Evolutionary conservation across 768 basidiomycete genomes (phyloP), one percentile per base, ranked within the genome.

Genomic region (Tephrocybe sp.): DNA sequence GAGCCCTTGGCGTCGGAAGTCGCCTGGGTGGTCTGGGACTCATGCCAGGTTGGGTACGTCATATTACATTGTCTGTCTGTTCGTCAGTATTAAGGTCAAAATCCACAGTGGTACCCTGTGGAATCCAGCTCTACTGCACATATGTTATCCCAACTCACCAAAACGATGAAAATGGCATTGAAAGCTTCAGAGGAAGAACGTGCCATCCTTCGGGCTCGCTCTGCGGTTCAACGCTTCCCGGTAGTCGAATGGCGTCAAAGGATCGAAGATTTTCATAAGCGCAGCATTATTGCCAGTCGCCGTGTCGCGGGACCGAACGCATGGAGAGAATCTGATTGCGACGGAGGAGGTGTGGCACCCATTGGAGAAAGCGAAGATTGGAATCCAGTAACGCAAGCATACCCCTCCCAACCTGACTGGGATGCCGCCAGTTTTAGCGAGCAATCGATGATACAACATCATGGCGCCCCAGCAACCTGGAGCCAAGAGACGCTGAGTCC

Each of bases 161-260:
- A 96, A 72, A 96, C 94, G 8, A 87, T 97, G 74, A 96, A 96
- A 67, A 77, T 95, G 72, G 94, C 94, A 5, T 72, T 97, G 55
- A 95, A 89, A 69, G 95, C 94, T 9, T 84, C 86, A 0, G 82
- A 91, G 60, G 87, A 95, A 66, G 94, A 96, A 60, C 87, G 94
- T 48, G 92, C 93, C 8, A 85, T 96, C 60, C 79, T 97, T 20
- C 90, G 93, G 63, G 94, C 94, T 39, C 83, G 94, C 38, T 96
- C 94, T 13, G 94, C 93, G 14, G 80, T 97, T 3, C 94, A 96
- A 63, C 90, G 94, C 62, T 97, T 97, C 88, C 94, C 94, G 4
- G 94, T 97, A 50, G 89, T 97, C 22, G 93, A 97, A 72, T 97
- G 94, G 94, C 89, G 94, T 62, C 93, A 96, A 65, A 83, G 90